Percentiles rank a stretch among this genome's conserved stretches.
Evolutionary conservation across 2,329 filamentous ascomycete species (phyloP).

Genomic region (Fusarium vanettenii): DNA sequence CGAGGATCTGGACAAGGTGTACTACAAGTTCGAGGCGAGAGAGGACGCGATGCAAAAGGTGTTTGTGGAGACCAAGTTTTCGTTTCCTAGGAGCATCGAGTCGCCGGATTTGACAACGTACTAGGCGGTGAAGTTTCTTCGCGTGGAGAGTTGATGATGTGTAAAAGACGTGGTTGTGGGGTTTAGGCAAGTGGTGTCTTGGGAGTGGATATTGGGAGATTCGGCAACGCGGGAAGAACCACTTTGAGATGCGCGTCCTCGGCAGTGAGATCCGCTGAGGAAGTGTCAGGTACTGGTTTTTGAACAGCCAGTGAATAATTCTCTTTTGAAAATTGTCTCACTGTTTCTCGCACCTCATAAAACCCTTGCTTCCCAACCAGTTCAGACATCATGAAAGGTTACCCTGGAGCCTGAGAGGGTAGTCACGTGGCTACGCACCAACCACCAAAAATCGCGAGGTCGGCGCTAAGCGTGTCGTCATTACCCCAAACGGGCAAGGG

Average conservation of each 20-base stretch:
- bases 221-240: neutral
- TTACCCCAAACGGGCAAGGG: conserved; percentile 10
- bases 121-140: neutral
- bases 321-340: neutral
- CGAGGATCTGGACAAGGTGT: conserved; percentile 77
- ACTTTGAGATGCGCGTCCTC: neutral
- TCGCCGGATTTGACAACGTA: conserved; percentile 32
- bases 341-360: neutral
- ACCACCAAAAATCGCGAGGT: neutral
- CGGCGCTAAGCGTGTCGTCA: conserved; percentile 30
- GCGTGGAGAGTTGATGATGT: neutral
- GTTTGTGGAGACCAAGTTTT: conserved; percentile 71
- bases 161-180: neutral
- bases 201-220: neutral
- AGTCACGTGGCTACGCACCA: conserved; percentile 15
- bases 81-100: conserved; percentile 54
- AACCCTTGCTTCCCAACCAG: neutral
- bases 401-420: conserved; percentile 13
- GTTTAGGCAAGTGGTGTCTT: neutral
- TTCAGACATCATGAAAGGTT: neutral
- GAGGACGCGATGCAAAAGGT: conserved; percentile 86
- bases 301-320: neutral
- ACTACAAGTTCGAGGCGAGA: conserved; percentile 69
- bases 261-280: neutral
- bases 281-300: neutral